phyloP scores from a whole-genome alignment of 371 early-diverging fungal genomes.

The Vairimorpha ceranae region DNA sequence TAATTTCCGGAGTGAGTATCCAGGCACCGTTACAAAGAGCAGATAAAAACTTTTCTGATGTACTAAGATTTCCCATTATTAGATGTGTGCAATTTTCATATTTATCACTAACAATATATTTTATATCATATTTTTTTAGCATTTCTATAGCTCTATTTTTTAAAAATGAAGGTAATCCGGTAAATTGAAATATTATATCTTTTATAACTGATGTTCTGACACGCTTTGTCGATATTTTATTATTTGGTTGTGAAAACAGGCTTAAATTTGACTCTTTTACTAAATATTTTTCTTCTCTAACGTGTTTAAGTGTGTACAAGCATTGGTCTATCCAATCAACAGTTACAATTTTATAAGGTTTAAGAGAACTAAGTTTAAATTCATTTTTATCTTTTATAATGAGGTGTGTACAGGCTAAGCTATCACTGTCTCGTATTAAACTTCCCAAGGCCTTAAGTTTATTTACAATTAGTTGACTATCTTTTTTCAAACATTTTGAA shows the following conservation, averaged over 20 bases:
- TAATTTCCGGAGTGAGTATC: constrained; percentile 56
- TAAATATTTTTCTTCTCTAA: constrained; percentile 48
- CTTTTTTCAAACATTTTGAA: constrained; percentile 5
- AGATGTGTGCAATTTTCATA: constrained; percentile 60
- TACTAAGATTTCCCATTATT: constrained; percentile 57
- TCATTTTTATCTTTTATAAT: constrained; percentile 42
- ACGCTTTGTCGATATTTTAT: not conserved
- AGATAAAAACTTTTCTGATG: constrained; percentile 61
- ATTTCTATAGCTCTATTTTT: constrained; percentile 52
- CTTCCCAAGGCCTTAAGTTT: constrained; percentile 52
- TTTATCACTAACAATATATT: constrained; percentile 37
- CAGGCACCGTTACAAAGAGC: constrained; percentile 53
- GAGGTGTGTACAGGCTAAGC: constrained; percentile 49
- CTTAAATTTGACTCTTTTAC: constrained; percentile 10
- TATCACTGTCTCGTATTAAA: constrained; percentile 13
- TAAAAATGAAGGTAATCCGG: constrained; percentile 47
- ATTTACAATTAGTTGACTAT: constrained; percentile 29
- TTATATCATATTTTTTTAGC: constrained; percentile 41
- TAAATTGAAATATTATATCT: constrained; percentile 58
- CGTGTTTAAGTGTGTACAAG: constrained; percentile 38
- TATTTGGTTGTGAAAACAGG: not conserved
- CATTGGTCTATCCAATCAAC: constrained; percentile 59
- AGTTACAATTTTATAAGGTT: constrained; percentile 33
- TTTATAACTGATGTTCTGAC: not conserved
- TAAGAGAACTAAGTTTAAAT: constrained; percentile 9